Evolutionary conservation across 305 asterid genomes (phyloP), one percentile per base, ranked within the genome.

Genomic region (Solanum aculeatissimum): DNA sequence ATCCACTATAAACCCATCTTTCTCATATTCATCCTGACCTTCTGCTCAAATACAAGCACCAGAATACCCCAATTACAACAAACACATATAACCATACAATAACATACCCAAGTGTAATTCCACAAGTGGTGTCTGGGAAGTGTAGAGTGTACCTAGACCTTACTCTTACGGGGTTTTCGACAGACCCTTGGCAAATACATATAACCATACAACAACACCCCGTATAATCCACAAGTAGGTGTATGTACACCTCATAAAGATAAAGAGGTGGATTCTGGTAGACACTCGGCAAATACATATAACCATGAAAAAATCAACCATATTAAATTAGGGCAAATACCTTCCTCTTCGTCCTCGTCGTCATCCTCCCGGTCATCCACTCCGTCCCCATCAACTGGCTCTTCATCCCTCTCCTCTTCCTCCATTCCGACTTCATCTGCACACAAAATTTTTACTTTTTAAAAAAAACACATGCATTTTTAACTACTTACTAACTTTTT

Each of bases 1-100:
- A 63, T 94, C 94, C 84, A 97, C 99, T 88, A 97, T 92, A 91
- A 97, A 97, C 23, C 98, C 98, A 89, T 97, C 99, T 82, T 97
- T 92, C 91, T 97, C 99, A 72, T 87, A 97, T 85, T 97, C 98
- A 91, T 97, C 98, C 88, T 93, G 98, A 47, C 98, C 98, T 74
- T 93, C 98, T 85, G 89, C 83, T 78, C 89, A 84, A 53, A 60
- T 80, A 84, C 82, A 38, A 84, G 81, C 69, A 29, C n/a, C 85
- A 57, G 19, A 74, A 78, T 86, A 58, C 66, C 38, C 86, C 87
- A 83, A 62, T 80, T 23, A 60, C 58, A 65, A 57, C 58, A 80
- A 53, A 58, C 14, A 68, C 9, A 10, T 15, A 40, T 45, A 71
- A 35, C 29, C 65, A 63, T 40, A 35, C 19, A 15, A 53, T 10